These are phyloP conservation scores for Acmispon strigosus DNA, from an alignment of 306 rosid genomes.

Conservation along the genomic window DNA sequence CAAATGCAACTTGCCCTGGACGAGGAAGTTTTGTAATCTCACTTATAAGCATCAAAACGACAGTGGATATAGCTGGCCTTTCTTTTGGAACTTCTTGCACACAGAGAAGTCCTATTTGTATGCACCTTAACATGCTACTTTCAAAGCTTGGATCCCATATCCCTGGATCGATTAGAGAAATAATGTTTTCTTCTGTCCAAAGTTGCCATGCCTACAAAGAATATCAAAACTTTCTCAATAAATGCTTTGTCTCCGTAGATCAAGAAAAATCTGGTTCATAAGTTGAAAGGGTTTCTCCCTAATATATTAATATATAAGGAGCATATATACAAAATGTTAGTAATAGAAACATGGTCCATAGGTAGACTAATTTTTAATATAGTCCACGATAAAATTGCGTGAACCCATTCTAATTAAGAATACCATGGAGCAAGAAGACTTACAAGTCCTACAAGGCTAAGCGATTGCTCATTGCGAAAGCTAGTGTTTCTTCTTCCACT, in stretches of 20 bases:
- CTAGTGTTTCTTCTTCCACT: conserved; percentile 30
- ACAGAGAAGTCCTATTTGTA: conserved; percentile 31
- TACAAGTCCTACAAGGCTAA: conserved; percentile 29
- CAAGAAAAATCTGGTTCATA: too few species aligned
- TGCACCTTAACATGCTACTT: conserved; percentile 26
- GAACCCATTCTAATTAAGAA: not conserved
- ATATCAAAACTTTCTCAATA: not conserved
- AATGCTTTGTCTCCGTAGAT: too few species aligned
- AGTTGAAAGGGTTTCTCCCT: too few species aligned
- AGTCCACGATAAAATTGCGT: not conserved
- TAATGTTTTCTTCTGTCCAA: conserved; percentile 19
- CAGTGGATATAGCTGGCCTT: conserved; percentile 31
- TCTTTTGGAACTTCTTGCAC: conserved; percentile 34
- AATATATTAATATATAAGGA: too few species aligned
- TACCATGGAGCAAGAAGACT: not conserved
- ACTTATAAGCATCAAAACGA: conserved; percentile 34
- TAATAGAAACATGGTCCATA: too few species aligned
- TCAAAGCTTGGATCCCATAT: conserved; percentile 13
- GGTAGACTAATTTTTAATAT: too few species aligned
- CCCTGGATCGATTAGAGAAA: conserved; percentile 21
- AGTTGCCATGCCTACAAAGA: conserved; percentile 29
- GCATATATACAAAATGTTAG: too few species aligned
- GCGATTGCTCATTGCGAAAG: conserved; percentile 11
- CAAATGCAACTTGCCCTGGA: conserved; percentile 29
- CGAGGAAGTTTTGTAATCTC: conserved; percentile 34